These are phyloP conservation scores for Amanita exitialis DNA, from an alignment of 768 basidiomycete genomes.

Conservation along the genomic window DNA sequence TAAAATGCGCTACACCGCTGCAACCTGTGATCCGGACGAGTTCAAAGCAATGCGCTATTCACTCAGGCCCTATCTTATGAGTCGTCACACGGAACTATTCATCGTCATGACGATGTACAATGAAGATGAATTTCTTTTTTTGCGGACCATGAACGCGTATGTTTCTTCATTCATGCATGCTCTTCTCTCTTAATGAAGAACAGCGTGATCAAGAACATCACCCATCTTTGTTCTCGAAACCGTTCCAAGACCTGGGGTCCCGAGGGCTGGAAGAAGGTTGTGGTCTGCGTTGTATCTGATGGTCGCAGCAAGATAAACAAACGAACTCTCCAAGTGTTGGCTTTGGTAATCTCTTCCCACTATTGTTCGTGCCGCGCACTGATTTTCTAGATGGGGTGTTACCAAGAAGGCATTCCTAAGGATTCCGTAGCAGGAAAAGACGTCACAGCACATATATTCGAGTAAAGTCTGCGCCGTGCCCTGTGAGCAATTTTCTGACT, in stretches of 20 bases:
- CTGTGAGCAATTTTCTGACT: neutral
- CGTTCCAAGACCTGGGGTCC: slow-evolving; percentile 79
- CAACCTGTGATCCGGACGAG: slow-evolving; percentile 84
- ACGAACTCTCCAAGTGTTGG: slow-evolving; percentile 83
- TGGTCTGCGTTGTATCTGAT: slow-evolving; percentile 82
- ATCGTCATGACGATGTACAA: slow-evolving; percentile 98
- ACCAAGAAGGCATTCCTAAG: slow-evolving; percentile 86
- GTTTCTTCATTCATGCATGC: slow-evolving; percentile 16
- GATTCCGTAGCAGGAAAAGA: slow-evolving; percentile 84
- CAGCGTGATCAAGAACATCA: slow-evolving; percentile 81
- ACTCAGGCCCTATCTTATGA: slow-evolving; percentile 68
- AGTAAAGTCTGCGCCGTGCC: slow-evolving; percentile 34
- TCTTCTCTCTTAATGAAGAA: neutral
- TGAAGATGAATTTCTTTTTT: slow-evolving; percentile 76
- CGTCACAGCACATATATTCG: slow-evolving; percentile 90
- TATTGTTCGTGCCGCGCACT: neutral
- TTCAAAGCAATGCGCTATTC: slow-evolving; percentile 74
- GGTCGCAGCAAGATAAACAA: slow-evolving; percentile 84
- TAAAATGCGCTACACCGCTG: slow-evolving; percentile 83
- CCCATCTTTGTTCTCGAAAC: slow-evolving; percentile 61
- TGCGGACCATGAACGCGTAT: slow-evolving; percentile 77
- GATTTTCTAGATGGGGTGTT: slow-evolving; percentile 61
- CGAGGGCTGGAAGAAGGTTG: slow-evolving; percentile 85
- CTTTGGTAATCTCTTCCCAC: slow-evolving; percentile 38
- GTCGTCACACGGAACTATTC: slow-evolving; percentile 83